Conservation (phyloP, 192 early-diverging fungal genomes). For the Linnemannia exigua region DNA sequence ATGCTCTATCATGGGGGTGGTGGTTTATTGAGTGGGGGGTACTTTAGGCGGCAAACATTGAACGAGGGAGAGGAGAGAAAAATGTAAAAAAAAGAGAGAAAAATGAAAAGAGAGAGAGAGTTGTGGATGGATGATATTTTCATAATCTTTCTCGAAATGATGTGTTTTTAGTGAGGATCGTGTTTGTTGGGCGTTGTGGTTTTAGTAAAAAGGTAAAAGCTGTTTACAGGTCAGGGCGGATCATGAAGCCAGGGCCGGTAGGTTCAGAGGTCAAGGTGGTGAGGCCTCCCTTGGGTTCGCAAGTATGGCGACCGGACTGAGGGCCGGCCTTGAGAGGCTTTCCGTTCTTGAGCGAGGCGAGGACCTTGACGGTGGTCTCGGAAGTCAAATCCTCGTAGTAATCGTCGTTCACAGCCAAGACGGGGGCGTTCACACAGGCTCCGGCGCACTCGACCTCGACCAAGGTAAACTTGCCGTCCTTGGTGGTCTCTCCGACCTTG, state of each 20-base stretch:
- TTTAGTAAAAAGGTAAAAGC: not conserved
- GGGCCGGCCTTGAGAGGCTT: slow-evolving; percentile 86
- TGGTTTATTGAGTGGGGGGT: not conserved
- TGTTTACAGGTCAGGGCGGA: slow-evolving; percentile 82
- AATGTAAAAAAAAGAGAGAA: not conserved
- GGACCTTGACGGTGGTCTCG: slow-evolving; percentile 88
- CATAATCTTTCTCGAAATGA: not conserved
- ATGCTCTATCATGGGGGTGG: slow-evolving; percentile 10
- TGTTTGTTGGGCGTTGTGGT: not conserved
- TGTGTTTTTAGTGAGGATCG: not conserved
- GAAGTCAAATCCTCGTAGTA: slow-evolving; percentile 99
- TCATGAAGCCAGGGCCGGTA: slow-evolving; percentile 91
- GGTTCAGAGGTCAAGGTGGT: slow-evolving; percentile 91
- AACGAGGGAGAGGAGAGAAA: not conserved
- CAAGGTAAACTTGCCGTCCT: slow-evolving; percentile 95
- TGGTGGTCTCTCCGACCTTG: slow-evolving; percentile 94
- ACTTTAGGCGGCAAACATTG: not conserved
- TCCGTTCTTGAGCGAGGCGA: slow-evolving; percentile 90
- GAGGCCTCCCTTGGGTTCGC: slow-evolving; percentile 87
- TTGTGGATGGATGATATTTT: not conserved
- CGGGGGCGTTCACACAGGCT: slow-evolving; percentile 98
- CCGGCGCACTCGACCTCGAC: slow-evolving; percentile 99
- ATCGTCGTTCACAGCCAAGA: slow-evolving; percentile 98
- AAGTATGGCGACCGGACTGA: slow-evolving; percentile 85
- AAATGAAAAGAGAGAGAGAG: not conserved